phyloP scores from a whole-genome alignment of 108 stramenopile genomes.

The Craspedostauros australis region DNA sequence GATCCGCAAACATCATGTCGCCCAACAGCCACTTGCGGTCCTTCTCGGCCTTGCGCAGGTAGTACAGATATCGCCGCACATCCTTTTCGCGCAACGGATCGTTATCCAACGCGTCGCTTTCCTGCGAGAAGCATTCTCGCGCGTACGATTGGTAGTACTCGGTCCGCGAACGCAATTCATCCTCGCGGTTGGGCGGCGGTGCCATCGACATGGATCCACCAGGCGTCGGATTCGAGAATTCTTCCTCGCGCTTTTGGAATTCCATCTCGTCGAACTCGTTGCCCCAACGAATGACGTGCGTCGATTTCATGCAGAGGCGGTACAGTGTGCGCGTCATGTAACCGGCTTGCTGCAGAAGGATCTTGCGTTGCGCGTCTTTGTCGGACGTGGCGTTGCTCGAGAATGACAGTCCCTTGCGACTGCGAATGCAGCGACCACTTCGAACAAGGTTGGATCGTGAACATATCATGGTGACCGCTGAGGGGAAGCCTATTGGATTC shows the following conservation, averaged over 20 bases:
- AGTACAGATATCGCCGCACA: slow-evolving; percentile 58
- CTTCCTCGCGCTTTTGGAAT: slow-evolving; percentile 49
- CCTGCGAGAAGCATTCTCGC: slow-evolving; percentile 68
- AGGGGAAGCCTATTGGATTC: no score
- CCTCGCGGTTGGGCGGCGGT: slow-evolving; percentile 69
- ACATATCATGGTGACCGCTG: no score
- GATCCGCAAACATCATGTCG: slow-evolving; percentile 81
- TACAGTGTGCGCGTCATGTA: slow-evolving; percentile 58
- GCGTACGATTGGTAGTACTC: slow-evolving; percentile 70
- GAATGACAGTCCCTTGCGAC: no score
- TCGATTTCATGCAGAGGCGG: slow-evolving; percentile 56
- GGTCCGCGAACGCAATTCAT: slow-evolving; percentile 66
- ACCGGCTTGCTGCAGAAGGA: slow-evolving; percentile 54
- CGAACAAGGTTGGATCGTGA: no score
- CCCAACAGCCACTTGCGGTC: slow-evolving; percentile 65
- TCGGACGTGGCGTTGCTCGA: no score
- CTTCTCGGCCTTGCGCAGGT: slow-evolving; percentile 67
- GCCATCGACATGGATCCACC: slow-evolving; percentile 35
- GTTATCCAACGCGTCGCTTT: slow-evolving; percentile 57
- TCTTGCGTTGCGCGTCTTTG: no score
- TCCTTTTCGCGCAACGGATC: slow-evolving; percentile 60
- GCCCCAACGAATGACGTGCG: slow-evolving; percentile 40
- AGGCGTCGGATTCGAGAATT: slow-evolving; percentile 26
- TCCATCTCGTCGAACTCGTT: slow-evolving; percentile 73
- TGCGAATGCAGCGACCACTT: no score